A percentile compares a stretch with the other conserved stretches of the same genome.
These are phyloP conservation scores for Neurospora sp. DNA, from an alignment of 495 filamentous ascomycete species.

Conservation along the genomic window DNA sequence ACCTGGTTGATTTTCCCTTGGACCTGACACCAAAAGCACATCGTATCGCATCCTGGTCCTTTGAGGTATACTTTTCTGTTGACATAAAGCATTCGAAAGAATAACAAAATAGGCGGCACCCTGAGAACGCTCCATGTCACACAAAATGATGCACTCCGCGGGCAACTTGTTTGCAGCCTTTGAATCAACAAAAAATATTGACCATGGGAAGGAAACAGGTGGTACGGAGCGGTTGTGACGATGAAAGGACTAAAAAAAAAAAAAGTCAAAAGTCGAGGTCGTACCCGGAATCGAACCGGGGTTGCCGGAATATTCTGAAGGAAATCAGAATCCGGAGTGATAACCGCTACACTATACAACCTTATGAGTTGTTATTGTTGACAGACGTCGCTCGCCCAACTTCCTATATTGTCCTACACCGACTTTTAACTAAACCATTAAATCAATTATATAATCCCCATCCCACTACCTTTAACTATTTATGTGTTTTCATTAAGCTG, in stretches of 20 bases:
- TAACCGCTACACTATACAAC: constrained; percentile 1
- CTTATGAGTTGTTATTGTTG: background rate
- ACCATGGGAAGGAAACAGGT: background rate
- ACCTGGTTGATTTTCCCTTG: background rate
- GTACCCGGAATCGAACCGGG: constrained; percentile 27
- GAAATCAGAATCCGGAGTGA: background rate
- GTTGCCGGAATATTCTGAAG: constrained; percentile 13
- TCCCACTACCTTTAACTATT: background rate
- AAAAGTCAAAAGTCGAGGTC: constrained; percentile 8
- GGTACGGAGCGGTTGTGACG: background rate
- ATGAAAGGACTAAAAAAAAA: background rate
- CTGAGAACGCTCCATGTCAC: background rate
- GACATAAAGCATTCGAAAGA: background rate
- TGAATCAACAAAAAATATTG: background rate
- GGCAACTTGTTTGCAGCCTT: background rate
- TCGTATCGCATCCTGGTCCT: background rate
- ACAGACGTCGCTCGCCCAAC: background rate
- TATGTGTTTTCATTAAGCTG: background rate
- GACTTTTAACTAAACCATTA: background rate
- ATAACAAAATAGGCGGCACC: background rate
- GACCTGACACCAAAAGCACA: background rate
- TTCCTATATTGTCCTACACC: background rate
- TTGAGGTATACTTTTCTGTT: background rate
- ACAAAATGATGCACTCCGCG: background rate
- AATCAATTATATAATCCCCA: background rate